These are phyloP conservation scores for Fagus sylvatica DNA, from an alignment of 306 rosid species.

Conservation along the genomic window DNA sequence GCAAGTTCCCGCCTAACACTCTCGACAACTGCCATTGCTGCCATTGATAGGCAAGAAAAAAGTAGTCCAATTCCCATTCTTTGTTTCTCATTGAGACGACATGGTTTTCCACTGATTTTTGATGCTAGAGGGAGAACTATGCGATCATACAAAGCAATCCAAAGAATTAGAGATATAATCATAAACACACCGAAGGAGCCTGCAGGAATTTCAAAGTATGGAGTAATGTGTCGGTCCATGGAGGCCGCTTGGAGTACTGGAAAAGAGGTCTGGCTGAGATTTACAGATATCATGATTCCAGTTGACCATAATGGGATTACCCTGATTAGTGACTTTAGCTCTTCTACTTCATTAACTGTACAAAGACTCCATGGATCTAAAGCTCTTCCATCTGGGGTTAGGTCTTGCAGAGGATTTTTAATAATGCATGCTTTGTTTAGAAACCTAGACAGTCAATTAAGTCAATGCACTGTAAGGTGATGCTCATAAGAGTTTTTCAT, in stretches of 20 bases:
- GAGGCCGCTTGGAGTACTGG: conserved; percentile 27
- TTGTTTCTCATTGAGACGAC: conserved; percentile 17
- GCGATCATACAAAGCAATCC: conserved; percentile 18
- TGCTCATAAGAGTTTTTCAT: not conserved
- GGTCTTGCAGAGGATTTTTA: conserved; percentile 15
- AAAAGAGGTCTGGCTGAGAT: conserved; percentile 14
- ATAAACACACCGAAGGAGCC: conserved; percentile 11
- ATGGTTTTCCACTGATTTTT: conserved; percentile 5
- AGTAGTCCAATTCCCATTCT: conserved; percentile 39
- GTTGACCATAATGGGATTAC: conserved; percentile 35
- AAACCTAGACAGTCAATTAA: conserved; percentile 24
- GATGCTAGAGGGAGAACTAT: conserved; percentile 28
- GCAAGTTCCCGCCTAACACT: conserved; percentile 21
- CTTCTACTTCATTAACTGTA: conserved; percentile 49
- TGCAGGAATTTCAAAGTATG: conserved; percentile 25
- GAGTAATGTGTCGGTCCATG: conserved; percentile 32
- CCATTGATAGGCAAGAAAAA: not conserved
- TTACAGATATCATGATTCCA: conserved; percentile 17
- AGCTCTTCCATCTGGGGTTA: conserved; percentile 36
- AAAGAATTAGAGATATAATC: conserved; percentile 1
- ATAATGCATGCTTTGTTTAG: conserved; percentile 59
- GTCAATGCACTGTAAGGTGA: not conserved
- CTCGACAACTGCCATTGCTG: conserved; percentile 25
- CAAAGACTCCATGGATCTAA: conserved; percentile 52
- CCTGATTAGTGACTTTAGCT: conserved; percentile 20